phyloP scores from a whole-genome alignment of 2,329 filamentous ascomycete species.

The Ramichloridium luteum region DNA sequence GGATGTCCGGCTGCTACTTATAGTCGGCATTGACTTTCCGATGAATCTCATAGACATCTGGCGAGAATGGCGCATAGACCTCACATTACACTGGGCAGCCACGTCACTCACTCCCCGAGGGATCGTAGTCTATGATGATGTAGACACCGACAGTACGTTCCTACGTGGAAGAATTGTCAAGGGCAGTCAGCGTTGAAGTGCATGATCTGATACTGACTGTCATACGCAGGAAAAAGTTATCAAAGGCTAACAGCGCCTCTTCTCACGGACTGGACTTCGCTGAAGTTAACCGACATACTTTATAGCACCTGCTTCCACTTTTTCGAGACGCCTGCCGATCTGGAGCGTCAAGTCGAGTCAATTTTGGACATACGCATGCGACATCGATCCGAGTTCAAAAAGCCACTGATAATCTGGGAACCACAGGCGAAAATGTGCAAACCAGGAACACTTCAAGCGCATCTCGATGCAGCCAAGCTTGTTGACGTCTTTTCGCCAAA shows the following conservation, averaged over 20 bases:
- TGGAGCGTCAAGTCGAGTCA: slow-evolving; percentile 7
- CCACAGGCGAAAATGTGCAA: slow-evolving; percentile 19
- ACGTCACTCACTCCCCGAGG: slow-evolving; percentile 14
- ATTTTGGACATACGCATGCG: slow-evolving; percentile 6
- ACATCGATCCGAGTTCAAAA: too few relatives aligned
- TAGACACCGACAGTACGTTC: slow-evolving; percentile 10
- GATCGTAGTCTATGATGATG: slow-evolving; percentile 14
- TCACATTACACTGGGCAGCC: slow-evolving; percentile 8
- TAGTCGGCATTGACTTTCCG: slow-evolving; percentile 17
- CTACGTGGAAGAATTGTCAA: too few relatives aligned
- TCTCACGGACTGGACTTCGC: slow-evolving; percentile 9
- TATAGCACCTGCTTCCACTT: slow-evolving; percentile 14
- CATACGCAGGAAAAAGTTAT: slow-evolving; percentile 11
- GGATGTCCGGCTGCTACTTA: slow-evolving; percentile 13
- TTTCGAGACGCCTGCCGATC: slow-evolving; percentile 14
- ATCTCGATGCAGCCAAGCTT: slow-evolving; percentile 8
- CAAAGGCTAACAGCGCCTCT: slow-evolving; percentile 16
- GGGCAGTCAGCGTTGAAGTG: not conserved
- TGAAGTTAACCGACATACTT: slow-evolving; percentile 6
- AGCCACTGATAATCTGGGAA: slow-evolving; percentile 20
- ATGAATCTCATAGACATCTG: slow-evolving; percentile 9
- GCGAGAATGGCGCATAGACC: slow-evolving; percentile 12
- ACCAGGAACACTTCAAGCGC: slow-evolving; percentile 10
- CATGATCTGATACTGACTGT: not conserved
- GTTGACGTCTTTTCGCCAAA: slow-evolving; percentile 22